Evolutionary conservation across 2,329 filamentous ascomycete species (phyloP), one percentile per base, ranked within the genome.

Genomic region (Trichoderma endophyticum): DNA sequence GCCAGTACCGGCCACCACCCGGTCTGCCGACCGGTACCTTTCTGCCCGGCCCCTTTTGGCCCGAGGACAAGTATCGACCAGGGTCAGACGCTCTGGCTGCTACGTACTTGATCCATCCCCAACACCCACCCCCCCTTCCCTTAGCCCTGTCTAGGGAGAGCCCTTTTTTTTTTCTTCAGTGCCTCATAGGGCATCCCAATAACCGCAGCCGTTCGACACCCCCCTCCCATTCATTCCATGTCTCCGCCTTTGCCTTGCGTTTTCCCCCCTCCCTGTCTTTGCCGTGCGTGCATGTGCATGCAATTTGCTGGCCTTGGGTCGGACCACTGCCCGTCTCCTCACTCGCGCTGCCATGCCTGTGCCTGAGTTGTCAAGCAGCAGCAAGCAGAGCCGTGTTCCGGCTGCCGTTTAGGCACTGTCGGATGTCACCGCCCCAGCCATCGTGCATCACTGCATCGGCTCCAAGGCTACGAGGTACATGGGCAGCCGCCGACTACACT

Each of bases 61-160:
- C 32, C 15, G 54, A 30, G 21, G n/a, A 34, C 51, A 11, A 43
- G 30, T 43, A 26, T 54, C 61, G 28, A 24, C 62, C 56, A 36
- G 57, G 24, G 56, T 57, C 32, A 62, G 66, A 32, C 24, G 32
- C 56, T 26, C n/a, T 51, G 32, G 66, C 56, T 62, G 66, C 56
- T 62, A 48, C 51, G 57, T 60, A 34, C 48, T 54, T 54, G 48
- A 60, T 34, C 63, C 71, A 60, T 60, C 63, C 70, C 68, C 67
- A 59, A 60, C 71, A 12, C 56, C 59, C 39, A 43, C 39, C 39
- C 39, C 36, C 36, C 54, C 24, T 21, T 54, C 63, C 24, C 26
- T 36, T 36, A 59, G 28, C 59, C 28, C 59, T 43, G 56, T 28
- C 65, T 59, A 73, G 39, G 73, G 75, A 76, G 77, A 80, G 76